phyloP scores from a whole-genome alignment of 2,329 filamentous ascomycete species.

The Xylaria sp. region DNA sequence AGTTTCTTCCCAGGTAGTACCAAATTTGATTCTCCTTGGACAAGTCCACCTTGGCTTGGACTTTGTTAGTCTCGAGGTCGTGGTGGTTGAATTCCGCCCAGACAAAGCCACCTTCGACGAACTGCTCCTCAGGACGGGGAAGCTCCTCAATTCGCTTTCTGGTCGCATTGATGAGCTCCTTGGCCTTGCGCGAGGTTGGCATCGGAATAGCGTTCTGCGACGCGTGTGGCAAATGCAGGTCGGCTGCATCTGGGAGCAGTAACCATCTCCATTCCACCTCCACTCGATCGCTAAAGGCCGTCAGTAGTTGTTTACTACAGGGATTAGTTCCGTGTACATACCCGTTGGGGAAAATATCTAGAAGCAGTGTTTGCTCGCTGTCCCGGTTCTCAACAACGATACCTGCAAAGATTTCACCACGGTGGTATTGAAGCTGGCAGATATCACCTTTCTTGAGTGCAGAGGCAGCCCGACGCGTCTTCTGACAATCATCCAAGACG shows the following conservation, averaged over 20 bases:
- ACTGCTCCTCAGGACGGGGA: constrained; percentile 73
- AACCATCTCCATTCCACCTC: constrained; percentile 90
- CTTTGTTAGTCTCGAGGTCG: constrained; percentile 66
- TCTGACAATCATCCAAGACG: constrained; percentile 74
- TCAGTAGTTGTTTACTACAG: constrained; percentile 53
- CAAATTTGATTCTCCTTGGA: constrained; percentile 80
- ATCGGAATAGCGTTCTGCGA: constrained; percentile 78
- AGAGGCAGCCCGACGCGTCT: constrained; percentile 74
- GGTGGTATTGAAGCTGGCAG: constrained; percentile 86
- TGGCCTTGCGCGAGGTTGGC: constrained; percentile 70
- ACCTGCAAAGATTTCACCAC: constrained; percentile 90
- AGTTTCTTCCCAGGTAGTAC: constrained; percentile 87
- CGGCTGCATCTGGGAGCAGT: constrained; percentile 75
- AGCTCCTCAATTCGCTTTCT: constrained; percentile 69
- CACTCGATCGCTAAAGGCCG: constrained; percentile 69
- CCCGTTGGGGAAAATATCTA: constrained; percentile 88
- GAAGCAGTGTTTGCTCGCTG: constrained; percentile 78
- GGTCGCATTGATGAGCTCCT: constrained; percentile 74
- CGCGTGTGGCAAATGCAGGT: constrained; percentile 78
- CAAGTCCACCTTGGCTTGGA: constrained; percentile 77
- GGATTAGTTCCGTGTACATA: constrained; percentile 53
- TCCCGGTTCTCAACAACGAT: constrained; percentile 84
- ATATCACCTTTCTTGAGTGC: constrained; percentile 78
- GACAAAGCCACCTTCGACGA: constrained; percentile 73
- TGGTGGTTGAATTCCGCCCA: constrained; percentile 84